These are phyloP conservation scores for Apophysomyces sp. DNA, from an alignment of 371 early-diverging fungal species.

Conservation along the genomic window DNA sequence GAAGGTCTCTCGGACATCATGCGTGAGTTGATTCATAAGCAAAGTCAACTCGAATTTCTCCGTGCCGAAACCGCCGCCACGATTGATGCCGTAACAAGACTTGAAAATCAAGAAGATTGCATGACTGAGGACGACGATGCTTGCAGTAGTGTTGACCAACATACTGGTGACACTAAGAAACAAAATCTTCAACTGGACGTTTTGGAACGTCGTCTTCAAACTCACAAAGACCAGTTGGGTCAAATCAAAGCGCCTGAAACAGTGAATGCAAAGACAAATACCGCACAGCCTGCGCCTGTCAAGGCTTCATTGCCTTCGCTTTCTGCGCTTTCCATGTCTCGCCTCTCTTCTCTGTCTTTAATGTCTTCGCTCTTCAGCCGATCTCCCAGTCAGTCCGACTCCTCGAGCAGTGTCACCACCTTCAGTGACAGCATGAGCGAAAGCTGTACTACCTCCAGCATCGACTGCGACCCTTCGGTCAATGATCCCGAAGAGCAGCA, in stretches of 20 bases:
- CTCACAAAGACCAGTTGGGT: not conserved
- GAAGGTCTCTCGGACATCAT: constrained; percentile 29
- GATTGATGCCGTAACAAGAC: constrained; percentile 24
- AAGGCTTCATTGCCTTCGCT: constrained; percentile 5
- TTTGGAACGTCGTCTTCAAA: constrained; percentile 32
- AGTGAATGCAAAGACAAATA: not conserved
- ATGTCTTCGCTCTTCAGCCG: constrained; percentile 37
- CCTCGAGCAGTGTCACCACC: constrained; percentile 5
- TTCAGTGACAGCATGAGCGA: not conserved
- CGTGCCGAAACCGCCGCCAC: constrained; percentile 31
- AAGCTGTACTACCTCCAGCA: not conserved
- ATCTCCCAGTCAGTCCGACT: constrained; percentile 3
- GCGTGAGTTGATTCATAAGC: constrained; percentile 18
- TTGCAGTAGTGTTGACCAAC: constrained; percentile 2
- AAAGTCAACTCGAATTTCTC: constrained; percentile 28
- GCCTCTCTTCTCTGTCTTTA: constrained; percentile 25
- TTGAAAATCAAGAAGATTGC: constrained; percentile 9
- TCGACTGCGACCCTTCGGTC: not conserved
- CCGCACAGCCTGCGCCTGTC: not conserved
- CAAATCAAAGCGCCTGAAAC: not conserved
- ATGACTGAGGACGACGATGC: constrained; percentile 10
- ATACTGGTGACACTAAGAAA: not conserved
- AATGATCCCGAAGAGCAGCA: constrained; percentile 7
- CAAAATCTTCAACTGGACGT: constrained; percentile 30
- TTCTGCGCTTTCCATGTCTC: constrained; percentile 16